These are phyloP conservation scores for Scheffersomyces illinoinensis DNA, from an alignment of 1,139 yeast species.

Conservation along the genomic window DNA sequence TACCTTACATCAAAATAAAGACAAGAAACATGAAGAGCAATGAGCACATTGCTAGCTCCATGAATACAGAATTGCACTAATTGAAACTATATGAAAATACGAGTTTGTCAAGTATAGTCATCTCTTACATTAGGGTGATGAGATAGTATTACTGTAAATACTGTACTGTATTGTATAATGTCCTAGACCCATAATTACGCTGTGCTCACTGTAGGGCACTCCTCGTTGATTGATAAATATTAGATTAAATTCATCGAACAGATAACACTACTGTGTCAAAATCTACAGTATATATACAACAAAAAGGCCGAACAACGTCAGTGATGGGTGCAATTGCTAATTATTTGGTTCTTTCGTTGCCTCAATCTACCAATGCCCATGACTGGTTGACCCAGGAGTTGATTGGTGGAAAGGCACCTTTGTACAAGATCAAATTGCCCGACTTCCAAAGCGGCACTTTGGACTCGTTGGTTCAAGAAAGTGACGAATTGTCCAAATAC, in stretches of 20 bases:
- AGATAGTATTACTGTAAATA: not conserved
- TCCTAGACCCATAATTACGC: not conserved
- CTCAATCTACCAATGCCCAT: constrained; percentile 46
- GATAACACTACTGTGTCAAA: constrained; percentile 3
- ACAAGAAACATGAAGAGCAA: not conserved
- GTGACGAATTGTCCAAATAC: constrained; percentile 82
- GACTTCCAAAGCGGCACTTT: constrained; percentile 91
- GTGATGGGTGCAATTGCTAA: constrained; percentile 33
- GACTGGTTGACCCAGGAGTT: constrained; percentile 47
- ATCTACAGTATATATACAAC: constrained; percentile 1
- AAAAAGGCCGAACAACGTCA: not conserved
- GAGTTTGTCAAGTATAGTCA: not conserved
- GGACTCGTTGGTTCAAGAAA: constrained; percentile 85
- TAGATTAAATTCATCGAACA: not conserved
- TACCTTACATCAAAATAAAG: not conserved
- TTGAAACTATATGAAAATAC: too few species aligned
- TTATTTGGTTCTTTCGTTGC: constrained; percentile 54
- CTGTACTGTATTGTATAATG: not conserved
- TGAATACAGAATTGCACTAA: not conserved
- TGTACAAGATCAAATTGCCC: constrained; percentile 64
- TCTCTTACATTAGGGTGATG: not conserved
- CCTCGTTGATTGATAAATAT: not conserved
- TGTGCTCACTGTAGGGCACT: not conserved
- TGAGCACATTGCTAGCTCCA: not conserved
- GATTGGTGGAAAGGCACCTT: constrained; percentile 43